phyloP scores from a whole-genome alignment of 768 basidiomycete genomes.

The Neoboletus subvelutipes region DNA sequence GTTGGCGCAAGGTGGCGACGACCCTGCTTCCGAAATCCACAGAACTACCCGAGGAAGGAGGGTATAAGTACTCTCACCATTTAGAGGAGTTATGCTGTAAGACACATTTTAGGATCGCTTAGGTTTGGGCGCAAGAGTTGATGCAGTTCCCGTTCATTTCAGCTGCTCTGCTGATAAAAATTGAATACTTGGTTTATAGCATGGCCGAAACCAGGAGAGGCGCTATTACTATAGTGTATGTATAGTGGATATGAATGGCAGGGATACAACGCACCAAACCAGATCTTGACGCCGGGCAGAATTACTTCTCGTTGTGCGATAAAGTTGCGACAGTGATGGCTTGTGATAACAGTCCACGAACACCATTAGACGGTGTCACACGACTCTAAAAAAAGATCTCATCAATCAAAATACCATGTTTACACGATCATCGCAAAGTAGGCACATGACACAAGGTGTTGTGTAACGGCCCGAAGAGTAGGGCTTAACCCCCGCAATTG shows the following conservation, averaged over 20 bases:
- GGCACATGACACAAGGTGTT: background rate
- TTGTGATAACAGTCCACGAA: background rate
- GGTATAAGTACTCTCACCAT: too few species aligned
- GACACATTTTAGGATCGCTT: background rate
- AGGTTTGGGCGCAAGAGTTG: background rate
- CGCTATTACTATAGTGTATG: constrained; percentile 20
- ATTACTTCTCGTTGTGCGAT: background rate
- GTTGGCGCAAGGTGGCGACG: constrained; percentile 41
- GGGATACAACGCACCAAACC: background rate
- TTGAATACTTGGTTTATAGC: constrained; percentile 33
- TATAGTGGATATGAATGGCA: background rate
- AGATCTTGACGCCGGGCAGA: background rate
- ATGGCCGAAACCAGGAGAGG: constrained; percentile 39
- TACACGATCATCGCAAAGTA: too few species aligned
- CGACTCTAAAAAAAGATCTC: background rate
- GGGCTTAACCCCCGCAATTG: background rate
- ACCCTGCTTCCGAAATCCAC: constrained; percentile 30
- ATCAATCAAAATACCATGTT: background rate
- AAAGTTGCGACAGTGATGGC: background rate
- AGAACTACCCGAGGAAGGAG: background rate
- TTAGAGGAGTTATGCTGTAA: background rate
- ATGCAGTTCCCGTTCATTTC: background rate
- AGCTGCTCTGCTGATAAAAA: background rate
- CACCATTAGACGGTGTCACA: background rate
- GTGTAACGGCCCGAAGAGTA: background rate